Evolutionary conservation across 2,329 filamentous ascomycete genomes (phyloP).

Genomic region (Nemania serpens): DNA sequence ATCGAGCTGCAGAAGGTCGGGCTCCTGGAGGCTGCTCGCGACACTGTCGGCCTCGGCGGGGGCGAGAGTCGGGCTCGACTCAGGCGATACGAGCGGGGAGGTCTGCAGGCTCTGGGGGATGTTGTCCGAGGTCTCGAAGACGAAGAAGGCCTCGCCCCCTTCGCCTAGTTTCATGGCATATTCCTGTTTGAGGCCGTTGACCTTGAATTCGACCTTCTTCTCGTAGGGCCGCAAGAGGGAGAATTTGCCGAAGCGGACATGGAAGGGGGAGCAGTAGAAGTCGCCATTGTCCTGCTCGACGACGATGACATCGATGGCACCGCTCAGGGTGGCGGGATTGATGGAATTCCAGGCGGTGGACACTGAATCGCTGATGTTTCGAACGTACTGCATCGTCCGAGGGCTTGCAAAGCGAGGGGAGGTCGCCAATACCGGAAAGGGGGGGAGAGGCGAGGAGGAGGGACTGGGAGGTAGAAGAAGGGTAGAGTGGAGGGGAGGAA

Average conservation of each 20-base stretch:
- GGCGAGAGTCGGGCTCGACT: constrained; percentile 75
- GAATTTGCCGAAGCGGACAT: constrained; percentile 99
- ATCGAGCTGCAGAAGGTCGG: constrained; percentile 71
- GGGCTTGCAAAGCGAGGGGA: background rate
- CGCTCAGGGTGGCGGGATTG: constrained; percentile 95
- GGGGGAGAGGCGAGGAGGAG: background rate
- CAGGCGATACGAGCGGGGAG: constrained; percentile 88
- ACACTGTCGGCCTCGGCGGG: constrained; percentile 49
- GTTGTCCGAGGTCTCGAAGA: constrained; percentile 91
- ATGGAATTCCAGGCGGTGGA: constrained; percentile 99
- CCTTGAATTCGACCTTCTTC: constrained; percentile 97
- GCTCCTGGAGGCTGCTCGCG: constrained; percentile 62
- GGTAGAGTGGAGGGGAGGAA: constrained; percentile 1
- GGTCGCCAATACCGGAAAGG: background rate
- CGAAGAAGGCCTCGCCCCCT: constrained; percentile 97
- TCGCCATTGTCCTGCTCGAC: constrained; percentile 93
- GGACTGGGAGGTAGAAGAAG: background rate
- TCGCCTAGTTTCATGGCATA: constrained; percentile 99
- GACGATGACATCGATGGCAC: constrained; percentile 98
- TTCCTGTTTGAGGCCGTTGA: constrained; percentile 89
- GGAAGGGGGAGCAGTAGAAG: constrained; percentile 92
- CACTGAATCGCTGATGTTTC: constrained; percentile 91
- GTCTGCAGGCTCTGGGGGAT: constrained; percentile 95
- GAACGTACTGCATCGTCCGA: constrained; percentile 89
- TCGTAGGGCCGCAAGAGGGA: constrained; percentile 92